Conservation (phyloP, 2,329 filamentous ascomycete genomes). For the Rhynchosporium agropyri region DNA sequence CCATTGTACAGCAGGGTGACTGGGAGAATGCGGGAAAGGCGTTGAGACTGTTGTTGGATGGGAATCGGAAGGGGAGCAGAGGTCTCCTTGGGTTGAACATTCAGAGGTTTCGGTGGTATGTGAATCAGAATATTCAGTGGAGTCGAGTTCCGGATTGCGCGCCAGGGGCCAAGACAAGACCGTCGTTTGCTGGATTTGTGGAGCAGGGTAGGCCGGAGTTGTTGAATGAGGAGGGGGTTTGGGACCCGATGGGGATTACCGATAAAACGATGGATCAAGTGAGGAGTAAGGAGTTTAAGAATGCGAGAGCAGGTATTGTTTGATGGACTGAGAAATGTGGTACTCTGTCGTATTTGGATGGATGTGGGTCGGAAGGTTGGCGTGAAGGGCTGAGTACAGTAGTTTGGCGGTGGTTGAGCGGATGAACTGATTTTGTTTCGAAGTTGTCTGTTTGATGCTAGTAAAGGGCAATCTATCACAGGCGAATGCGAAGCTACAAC, state of each 20-base stretch:
- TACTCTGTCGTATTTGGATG: too few relatives aligned
- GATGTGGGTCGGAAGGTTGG: too few relatives aligned
- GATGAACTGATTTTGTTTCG: too few relatives aligned
- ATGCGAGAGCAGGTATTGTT: too few relatives aligned
- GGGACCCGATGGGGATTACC: not conserved
- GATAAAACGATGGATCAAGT: not conserved
- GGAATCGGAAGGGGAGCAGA: not conserved
- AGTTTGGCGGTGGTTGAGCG: too few relatives aligned
- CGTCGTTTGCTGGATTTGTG: constrained; percentile 1
- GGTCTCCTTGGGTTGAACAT: not conserved
- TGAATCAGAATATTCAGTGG: not conserved
- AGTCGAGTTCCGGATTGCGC: not conserved
- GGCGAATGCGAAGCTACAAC: too few relatives aligned
- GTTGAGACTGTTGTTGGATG: constrained; percentile 8
- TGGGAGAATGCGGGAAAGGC: not conserved
- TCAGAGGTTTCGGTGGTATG: not conserved
- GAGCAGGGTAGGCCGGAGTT: not conserved
- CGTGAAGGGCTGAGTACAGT: too few relatives aligned
- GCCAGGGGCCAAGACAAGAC: not conserved
- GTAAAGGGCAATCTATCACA: too few relatives aligned
- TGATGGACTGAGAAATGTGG: too few relatives aligned
- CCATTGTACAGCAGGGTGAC: not conserved
- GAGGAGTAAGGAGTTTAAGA: not conserved
- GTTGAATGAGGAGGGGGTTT: not conserved
- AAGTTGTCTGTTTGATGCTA: too few relatives aligned